Evolutionary conservation across 1,139 yeast genomes (phyloP).

Genomic region (Scheffersomyces segobiensis): DNA sequence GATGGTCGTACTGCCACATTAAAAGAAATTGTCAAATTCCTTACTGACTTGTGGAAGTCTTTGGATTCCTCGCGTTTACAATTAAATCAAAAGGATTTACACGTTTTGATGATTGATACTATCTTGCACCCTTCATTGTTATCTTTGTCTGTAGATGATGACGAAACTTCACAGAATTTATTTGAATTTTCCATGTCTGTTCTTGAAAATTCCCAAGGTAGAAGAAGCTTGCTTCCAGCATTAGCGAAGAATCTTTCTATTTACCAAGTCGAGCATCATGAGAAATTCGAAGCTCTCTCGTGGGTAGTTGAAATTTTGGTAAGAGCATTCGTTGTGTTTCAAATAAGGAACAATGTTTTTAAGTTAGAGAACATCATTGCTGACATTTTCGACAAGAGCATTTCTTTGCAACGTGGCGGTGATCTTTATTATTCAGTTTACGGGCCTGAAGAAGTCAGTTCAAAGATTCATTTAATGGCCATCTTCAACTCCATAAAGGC

Average conservation of each 20-base stretch:
- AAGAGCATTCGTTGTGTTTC: slow-evolving; percentile 47
- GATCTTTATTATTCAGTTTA: slow-evolving; percentile 51
- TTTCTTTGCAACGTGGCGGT: slow-evolving; percentile 22
- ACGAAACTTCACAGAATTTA: slow-evolving; percentile 26
- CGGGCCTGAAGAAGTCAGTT: slow-evolving; percentile 60
- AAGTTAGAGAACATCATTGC: slow-evolving; percentile 61
- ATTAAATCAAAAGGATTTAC: slow-evolving; percentile 65
- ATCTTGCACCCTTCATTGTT: slow-evolving; percentile 30
- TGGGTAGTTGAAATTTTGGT: slow-evolving; percentile 63
- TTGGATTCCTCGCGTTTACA: slow-evolving; percentile 63
- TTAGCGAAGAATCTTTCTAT: slow-evolving; percentile 46
- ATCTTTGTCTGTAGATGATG: slow-evolving; percentile 19
- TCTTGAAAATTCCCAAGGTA: slow-evolving; percentile 53
- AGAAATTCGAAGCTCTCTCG: slow-evolving; percentile 34
- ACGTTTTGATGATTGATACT: slow-evolving; percentile 52
- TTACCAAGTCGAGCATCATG: slow-evolving; percentile 34
- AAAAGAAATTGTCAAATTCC: slow-evolving; percentile 26
- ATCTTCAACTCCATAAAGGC: slow-evolving; percentile 39
- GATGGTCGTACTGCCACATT: slow-evolving; percentile 9
- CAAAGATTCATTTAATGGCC: slow-evolving; percentile 52
- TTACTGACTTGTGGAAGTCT: slow-evolving; percentile 55
- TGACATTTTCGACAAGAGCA: slow-evolving; percentile 42
- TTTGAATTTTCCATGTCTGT: slow-evolving; percentile 42
- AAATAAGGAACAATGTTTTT: slow-evolving; percentile 58
- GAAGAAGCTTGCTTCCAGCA: slow-evolving; percentile 70